Base-by-base conservation (phyloP, 2,329 filamentous ascomycete genomes). In the Epichloe sibirici region DNA sequence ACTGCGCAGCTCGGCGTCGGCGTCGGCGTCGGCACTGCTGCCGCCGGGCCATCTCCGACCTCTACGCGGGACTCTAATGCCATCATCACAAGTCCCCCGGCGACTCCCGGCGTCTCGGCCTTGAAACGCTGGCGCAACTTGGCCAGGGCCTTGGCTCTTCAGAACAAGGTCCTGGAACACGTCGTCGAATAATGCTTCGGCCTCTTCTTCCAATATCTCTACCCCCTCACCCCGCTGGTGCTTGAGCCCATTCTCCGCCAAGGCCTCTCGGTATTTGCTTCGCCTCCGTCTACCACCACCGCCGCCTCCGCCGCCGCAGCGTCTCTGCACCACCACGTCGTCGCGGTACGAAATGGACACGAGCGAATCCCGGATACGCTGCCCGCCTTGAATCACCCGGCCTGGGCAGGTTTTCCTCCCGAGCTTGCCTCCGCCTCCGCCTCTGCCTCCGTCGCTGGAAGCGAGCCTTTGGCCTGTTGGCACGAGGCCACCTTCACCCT, bases 181-280 rank as follows among this genome's bases (percentile, higher is more conserved):
- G 57, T 64, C 5, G 60, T 66, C 6, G 61, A 58, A 25, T 59
- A 61, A 28, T 72, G 69, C 49, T 62, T 72, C 35, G 63, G 69
- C 51, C 56, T 72, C 21, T 73, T 71, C 53, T 72, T 71, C 35
- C 62, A 71, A 49, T 71, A 71, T 48, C 67, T 73, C 2, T 72
- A 69, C 48, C 70, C 70, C 2, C 62, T 73, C 2, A 72, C 65
- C 17, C 70, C 69, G 2, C 55, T 72, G 43, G 65, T 72, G 3
- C 70, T 73, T 54, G 70, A 72, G 45, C 63, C 68, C 0, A 71
- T 64, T 57, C 60, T 72, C 5, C 65, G 69, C 13, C 60, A 67
- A 28, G 66, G 62, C 17, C 53, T 71, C 25, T 60, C 61, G 2
- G 65, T 64, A 48, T 71, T 72, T 46, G 53, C 50, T 3, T 47